These are phyloP conservation scores for Diaporthe citri DNA, from an alignment of 2,329 filamentous ascomycete species.

Conservation along the genomic window DNA sequence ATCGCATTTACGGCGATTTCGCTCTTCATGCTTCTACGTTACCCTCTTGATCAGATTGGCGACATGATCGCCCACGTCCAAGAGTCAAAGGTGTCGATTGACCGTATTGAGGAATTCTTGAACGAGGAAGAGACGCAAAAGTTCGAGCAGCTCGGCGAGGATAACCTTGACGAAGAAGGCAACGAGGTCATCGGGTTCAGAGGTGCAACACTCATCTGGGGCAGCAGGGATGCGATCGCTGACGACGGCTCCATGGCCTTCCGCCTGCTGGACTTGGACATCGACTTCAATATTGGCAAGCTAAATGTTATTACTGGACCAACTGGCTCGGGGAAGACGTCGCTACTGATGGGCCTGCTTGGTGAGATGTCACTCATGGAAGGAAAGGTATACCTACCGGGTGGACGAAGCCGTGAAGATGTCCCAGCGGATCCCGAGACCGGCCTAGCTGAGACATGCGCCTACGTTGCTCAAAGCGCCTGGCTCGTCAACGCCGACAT, in stretches of 20 bases:
- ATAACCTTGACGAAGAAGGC: conserved; percentile 76
- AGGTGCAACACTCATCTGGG: conserved; percentile 90
- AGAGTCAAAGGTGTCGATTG: conserved; percentile 95
- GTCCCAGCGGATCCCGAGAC: conserved; percentile 85
- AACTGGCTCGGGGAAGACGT: conserved; percentile 96
- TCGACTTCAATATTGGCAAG: conserved; percentile 86
- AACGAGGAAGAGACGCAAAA: conserved; percentile 96
- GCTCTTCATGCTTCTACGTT: conserved; percentile 91
- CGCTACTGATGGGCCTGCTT: conserved; percentile 92
- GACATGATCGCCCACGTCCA: conserved; percentile 99
- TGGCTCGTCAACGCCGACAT: conserved; percentile 98
- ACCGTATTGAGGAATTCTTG: conserved; percentile 95
- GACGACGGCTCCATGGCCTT: conserved; percentile 80
- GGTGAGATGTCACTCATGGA: conserved; percentile 93
- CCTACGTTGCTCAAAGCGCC: conserved; percentile 95
- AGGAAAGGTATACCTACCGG: conserved; percentile 86
- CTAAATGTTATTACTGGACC: conserved; percentile 94
- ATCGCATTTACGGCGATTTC: conserved; percentile 97
- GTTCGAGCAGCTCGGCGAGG: conserved; percentile 83
- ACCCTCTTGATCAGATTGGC: conserved; percentile 93
- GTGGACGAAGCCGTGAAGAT: conserved; percentile 87
- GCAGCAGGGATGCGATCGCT: conserved; percentile 72
- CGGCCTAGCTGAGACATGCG: conserved; percentile 89
- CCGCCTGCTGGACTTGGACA: conserved; percentile 83
- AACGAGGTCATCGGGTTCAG: conserved; percentile 86